Percentiles rank a stretch among this genome's conserved stretches.
phyloP scores from a whole-genome alignment of 352 stramenopile genomes.

The Globisporangium mamillatum region DNA sequence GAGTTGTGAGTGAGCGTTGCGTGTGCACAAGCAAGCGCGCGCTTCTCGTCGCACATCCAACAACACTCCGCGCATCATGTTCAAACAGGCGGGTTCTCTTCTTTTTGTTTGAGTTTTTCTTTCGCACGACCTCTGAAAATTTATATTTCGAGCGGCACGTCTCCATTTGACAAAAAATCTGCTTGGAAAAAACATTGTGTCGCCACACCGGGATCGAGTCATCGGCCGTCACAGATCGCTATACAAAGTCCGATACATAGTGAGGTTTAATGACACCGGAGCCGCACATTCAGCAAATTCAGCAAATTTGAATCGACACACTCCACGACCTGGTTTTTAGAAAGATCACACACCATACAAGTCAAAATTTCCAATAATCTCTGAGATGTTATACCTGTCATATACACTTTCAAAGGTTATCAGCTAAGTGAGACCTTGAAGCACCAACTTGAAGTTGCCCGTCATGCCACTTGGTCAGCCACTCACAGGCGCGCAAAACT shows the following conservation, averaged over 20 bases:
- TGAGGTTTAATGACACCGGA: background rate
- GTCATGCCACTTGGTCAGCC: constrained; percentile 2
- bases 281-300: background rate
- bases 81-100: background rate
- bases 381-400: background rate
- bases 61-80: background rate
- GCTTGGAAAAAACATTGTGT: background rate
- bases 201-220: background rate
- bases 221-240: background rate
- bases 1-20: constrained; percentile 1
- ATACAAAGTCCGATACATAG: background rate
- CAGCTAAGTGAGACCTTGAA: constrained; percentile 3
- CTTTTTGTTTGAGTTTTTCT: background rate
- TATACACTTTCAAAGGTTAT: background rate
- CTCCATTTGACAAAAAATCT: constrained; percentile 2
- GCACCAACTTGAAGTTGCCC: constrained; percentile 12
- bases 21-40: background rate
- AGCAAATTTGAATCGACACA: background rate
- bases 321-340: background rate
- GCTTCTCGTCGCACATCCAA: constrained; percentile 5
- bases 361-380: background rate
- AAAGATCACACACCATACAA: background rate
- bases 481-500: constrained; percentile 15
- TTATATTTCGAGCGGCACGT: background rate
- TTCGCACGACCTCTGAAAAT: background rate